Evolutionary conservation across 1,139 yeast species (phyloP).

Genomic region (Geotrichum macrosporum): DNA sequence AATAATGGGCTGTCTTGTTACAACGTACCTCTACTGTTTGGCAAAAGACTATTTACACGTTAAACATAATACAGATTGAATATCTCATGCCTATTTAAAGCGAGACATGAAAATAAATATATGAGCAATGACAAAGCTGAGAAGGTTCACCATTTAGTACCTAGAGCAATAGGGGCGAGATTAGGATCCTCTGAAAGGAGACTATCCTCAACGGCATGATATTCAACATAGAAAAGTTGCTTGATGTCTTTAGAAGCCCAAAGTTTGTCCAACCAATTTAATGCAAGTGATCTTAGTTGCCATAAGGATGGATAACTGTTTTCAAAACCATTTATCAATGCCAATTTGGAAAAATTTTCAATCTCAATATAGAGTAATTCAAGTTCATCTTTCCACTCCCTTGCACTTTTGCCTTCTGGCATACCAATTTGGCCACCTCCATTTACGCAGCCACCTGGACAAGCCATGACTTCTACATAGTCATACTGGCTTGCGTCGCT

Average conservation of each 20-base stretch:
- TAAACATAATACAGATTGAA: too few relatives aligned
- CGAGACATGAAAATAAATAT: not conserved
- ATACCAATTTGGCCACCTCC: conserved; percentile 89
- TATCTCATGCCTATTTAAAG: too few relatives aligned
- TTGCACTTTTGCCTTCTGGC: conserved; percentile 38
- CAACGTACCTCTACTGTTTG: too few relatives aligned
- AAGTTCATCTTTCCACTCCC: conserved; percentile 37
- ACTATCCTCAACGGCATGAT: conserved; percentile 18
- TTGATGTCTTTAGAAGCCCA: conserved; percentile 9
- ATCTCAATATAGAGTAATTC: conserved; percentile 33
- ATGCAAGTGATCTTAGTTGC: conserved; percentile 8
- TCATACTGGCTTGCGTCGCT: conserved; percentile 64
- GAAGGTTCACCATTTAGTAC: conserved; percentile 19
- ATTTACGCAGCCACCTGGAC: conserved; percentile 95
- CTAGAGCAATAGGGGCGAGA: conserved; percentile 17
- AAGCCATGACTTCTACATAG: conserved; percentile 94
- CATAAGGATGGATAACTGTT: not conserved
- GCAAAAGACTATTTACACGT: too few relatives aligned
- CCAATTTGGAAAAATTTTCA: conserved; percentile 17
- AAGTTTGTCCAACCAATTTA: conserved; percentile 12
- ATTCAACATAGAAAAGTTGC: conserved; percentile 17
- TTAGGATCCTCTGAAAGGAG: conserved; percentile 7
- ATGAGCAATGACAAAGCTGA: not conserved
- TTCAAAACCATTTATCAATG: not conserved
- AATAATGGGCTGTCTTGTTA: too few relatives aligned